Evolutionary conservation across 371 early-diverging fungal species (phyloP).

Genomic region (Batrachochytrium dendrobatidis): DNA sequence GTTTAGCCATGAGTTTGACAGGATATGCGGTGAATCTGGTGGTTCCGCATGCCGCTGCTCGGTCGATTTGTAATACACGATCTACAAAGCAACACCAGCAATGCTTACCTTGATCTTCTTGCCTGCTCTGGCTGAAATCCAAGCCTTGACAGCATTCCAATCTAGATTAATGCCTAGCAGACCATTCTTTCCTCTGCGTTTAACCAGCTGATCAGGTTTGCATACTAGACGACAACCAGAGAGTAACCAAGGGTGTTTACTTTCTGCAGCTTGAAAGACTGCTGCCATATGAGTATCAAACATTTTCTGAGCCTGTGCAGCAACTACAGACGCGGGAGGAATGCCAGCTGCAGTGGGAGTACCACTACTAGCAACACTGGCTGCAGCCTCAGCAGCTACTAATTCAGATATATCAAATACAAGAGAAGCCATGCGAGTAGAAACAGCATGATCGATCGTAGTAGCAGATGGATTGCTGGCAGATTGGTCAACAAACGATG

Average conservation of each 20-base stretch:
- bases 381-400: too few relatives aligned
- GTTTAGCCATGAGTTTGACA: conserved; percentile 4
- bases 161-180: conserved; percentile 81
- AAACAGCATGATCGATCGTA: conserved; percentile 60
- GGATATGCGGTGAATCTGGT: not conserved
- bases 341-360: too few relatives aligned
- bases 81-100: too few relatives aligned
- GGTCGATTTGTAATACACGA: not conserved
- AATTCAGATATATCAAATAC: conserved; percentile 53
- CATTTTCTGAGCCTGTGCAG: conserved; percentile 21
- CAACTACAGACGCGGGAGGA: conserved; percentile 32
- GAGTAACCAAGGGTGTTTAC: conserved; percentile 76
- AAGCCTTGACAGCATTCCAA: conserved; percentile 77
- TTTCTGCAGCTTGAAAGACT: conserved; percentile 62
- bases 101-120: conserved; percentile 63
- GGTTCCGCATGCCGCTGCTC: not conserved
- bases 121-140: conserved; percentile 85
- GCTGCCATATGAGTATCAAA: conserved; percentile 52
- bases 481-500: conserved; percentile 22
- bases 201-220: conserved; percentile 96
- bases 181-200: conserved; percentile 94
- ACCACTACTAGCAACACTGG: too few relatives aligned
- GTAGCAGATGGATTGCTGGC: conserved; percentile 21
- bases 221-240: conserved; percentile 79
- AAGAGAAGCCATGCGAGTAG: conserved; percentile 50